Evolutionary conservation across 306 rosid species (phyloP).

Genomic region (Vicia sativa): DNA sequence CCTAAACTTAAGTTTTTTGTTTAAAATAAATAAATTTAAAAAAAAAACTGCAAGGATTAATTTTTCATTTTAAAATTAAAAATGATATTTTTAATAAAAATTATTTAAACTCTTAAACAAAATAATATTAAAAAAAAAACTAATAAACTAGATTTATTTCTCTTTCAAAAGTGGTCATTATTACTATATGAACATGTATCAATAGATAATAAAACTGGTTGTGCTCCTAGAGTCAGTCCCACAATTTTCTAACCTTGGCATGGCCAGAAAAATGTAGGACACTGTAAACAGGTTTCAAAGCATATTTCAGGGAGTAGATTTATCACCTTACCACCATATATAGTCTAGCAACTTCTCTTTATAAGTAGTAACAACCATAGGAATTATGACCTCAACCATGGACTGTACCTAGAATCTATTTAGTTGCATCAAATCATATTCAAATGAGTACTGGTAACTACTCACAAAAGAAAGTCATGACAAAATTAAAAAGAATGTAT

Average conservation of each 20-base stretch:
- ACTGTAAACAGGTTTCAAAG: not conserved
- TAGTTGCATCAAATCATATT: not conserved
- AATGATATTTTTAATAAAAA: too few relatives aligned
- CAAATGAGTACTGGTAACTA: constrained; percentile 5
- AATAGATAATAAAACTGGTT: not conserved
- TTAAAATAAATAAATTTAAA: too few relatives aligned
- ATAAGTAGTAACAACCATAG: not conserved
- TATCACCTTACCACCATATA: too few relatives aligned
- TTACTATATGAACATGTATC: not conserved
- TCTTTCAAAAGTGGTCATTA: not conserved
- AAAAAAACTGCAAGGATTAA: too few relatives aligned
- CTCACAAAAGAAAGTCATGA: constrained; percentile 24
- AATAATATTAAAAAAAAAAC: too few relatives aligned
- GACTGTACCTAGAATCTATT: not conserved
- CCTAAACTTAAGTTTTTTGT: too few relatives aligned
- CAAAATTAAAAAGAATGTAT: constrained; percentile 53
- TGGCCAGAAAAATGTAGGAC: not conserved
- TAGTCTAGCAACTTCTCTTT: not conserved
- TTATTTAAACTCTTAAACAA: too few relatives aligned
- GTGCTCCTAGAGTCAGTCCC: not conserved
- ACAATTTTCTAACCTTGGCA: not conserved
- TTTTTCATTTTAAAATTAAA: too few relatives aligned
- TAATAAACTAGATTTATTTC: too few relatives aligned
- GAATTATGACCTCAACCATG: constrained; percentile 1
- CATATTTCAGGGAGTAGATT: not conserved